Conservation (phyloP, 106 monocot species). For the Dioscorea dumetorum region DNA sequence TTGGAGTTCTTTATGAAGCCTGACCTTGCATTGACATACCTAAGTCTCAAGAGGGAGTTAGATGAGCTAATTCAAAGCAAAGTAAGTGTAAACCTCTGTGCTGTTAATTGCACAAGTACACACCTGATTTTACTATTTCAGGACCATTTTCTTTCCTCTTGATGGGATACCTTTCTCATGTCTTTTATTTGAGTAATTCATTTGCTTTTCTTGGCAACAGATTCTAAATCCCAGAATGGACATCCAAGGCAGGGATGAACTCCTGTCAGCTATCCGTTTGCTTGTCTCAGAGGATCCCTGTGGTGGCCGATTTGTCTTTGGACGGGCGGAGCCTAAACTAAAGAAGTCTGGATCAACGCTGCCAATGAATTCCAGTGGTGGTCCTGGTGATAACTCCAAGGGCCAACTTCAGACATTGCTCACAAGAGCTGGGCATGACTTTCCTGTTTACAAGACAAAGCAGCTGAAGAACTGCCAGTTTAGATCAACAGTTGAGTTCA, state of each 20-base stretch:
- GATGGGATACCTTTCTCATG: no score
- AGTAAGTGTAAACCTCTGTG: slow-evolving; percentile 28
- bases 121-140: no score
- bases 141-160: no score
- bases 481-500: slow-evolving; percentile 75
- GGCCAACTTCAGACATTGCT: slow-evolving; percentile 78
- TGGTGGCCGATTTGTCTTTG: slow-evolving; percentile 75
- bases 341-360: slow-evolving; percentile 31
- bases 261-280: slow-evolving; percentile 62
- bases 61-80: slow-evolving; percentile 68
- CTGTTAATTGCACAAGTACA: no score
- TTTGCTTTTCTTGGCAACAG: slow-evolving; percentile 24
- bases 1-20: slow-evolving; percentile 96
- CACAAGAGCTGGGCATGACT: slow-evolving; percentile 70
- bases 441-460: slow-evolving; percentile 67
- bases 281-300: slow-evolving; percentile 77
- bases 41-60: slow-evolving; percentile 76
- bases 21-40: slow-evolving; percentile 63
- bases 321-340: slow-evolving; percentile 56
- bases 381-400: slow-evolving; percentile 74
- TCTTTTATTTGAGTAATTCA: no score
- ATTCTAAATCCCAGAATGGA: slow-evolving; percentile 83
- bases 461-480: slow-evolving; percentile 52
- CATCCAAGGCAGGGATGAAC: slow-evolving; percentile 45
- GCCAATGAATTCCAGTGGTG: slow-evolving; percentile 7